Conservation (phyloP, 768 basidiomycete genomes). For the Leccinum broughii region DNA sequence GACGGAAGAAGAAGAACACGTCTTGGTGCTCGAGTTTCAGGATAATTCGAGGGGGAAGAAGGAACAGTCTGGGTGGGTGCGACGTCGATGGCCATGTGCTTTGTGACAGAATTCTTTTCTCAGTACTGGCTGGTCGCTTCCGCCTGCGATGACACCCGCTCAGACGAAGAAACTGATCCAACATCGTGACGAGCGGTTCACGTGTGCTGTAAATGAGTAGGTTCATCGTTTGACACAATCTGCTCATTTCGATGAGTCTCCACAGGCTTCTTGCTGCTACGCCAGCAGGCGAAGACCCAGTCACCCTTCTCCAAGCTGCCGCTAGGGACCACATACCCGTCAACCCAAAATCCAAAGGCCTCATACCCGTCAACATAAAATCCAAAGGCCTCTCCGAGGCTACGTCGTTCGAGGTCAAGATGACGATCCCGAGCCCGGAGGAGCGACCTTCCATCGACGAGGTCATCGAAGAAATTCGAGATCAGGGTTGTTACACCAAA, state of each 20-base stretch:
- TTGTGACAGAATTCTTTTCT: background rate
- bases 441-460: constrained; percentile 57
- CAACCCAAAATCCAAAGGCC: constrained; percentile 41
- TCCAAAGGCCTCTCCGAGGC: background rate
- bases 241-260: background rate
- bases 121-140: constrained; percentile 23
- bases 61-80: constrained; percentile 28
- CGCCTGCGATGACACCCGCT: constrained; percentile 48
- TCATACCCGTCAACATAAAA: constrained; percentile 63
- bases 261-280: constrained; percentile 60
- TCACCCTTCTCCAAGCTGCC: constrained; percentile 61
- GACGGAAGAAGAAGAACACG: constrained; percentile 44
- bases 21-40: constrained; percentile 52
- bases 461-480: constrained; percentile 57
- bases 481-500: constrained; percentile 63
- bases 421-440: constrained; percentile 40
- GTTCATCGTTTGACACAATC: constrained; percentile 11
- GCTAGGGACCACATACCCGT: constrained; percentile 72
- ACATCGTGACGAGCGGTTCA: constrained; percentile 65
- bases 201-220: constrained; percentile 68
- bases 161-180: constrained; percentile 71
- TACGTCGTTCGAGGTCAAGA: constrained; percentile 7
- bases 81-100: background rate
- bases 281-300: constrained; percentile 55
- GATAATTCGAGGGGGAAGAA: constrained; percentile 42